phyloP scores from a whole-genome alignment of 1,139 yeast genomes.

The Candida labiduridarum region DNA sequence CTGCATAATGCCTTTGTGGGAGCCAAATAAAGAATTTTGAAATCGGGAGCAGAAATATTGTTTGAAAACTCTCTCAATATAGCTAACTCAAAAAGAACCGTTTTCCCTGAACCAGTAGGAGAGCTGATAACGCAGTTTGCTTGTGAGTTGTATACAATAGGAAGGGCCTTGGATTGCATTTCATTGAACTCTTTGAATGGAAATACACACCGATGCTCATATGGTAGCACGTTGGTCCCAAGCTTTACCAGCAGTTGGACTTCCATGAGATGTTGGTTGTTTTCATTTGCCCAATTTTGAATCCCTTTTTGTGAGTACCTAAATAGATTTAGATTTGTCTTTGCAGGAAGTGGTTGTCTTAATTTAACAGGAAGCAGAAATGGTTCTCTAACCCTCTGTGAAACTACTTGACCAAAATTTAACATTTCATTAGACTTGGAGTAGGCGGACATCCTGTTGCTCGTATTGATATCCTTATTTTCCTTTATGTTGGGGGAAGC shows the following conservation, averaged over 20 bases:
- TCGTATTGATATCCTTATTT: background rate
- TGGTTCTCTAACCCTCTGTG: background rate
- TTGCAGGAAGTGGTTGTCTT: conserved; percentile 6
- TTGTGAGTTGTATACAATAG: conserved; percentile 30
- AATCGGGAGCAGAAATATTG: conserved; percentile 15
- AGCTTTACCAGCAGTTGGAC: background rate
- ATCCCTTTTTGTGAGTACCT: background rate
- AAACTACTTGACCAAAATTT: background rate
- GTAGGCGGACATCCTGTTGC: background rate
- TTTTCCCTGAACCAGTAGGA: conserved; percentile 63
- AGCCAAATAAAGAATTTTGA: conserved; percentile 51
- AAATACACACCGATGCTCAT: conserved; percentile 21
- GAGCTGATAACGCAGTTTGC: conserved; percentile 51
- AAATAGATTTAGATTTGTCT: conserved; percentile 6
- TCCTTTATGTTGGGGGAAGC: background rate
- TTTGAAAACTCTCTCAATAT: conserved; percentile 36
- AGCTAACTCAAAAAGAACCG: conserved; percentile 56
- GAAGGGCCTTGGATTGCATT: conserved; percentile 52
- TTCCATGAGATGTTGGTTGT: background rate
- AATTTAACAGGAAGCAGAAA: background rate
- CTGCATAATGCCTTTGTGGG: conserved; percentile 57
- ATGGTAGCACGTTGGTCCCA: conserved; percentile 11
- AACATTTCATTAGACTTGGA: background rate
- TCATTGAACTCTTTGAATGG: conserved; percentile 42
- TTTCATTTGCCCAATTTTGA: background rate